Conservation (phyloP, 2,329 filamentous ascomycete genomes). For the Pestalotiopsis sp. region DNA sequence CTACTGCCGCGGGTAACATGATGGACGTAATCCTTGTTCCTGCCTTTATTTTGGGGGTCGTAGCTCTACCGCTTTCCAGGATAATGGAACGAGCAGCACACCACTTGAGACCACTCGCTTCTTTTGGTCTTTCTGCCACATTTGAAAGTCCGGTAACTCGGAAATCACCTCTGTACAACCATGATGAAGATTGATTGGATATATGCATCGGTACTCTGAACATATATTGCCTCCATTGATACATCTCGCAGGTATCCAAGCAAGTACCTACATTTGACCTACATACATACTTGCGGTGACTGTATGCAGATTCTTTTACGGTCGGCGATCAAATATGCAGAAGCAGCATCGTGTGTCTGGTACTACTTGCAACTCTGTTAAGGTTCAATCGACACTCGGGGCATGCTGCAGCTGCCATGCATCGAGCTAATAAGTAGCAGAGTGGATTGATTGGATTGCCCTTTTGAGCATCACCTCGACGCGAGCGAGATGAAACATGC, state of each 20-base stretch:
- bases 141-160: neutral
- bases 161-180: neutral
- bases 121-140: neutral
- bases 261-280: neutral
- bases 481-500: neutral
- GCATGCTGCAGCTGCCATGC: neutral
- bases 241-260: neutral
- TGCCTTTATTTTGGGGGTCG: neutral
- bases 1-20: neutral
- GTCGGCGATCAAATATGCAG: neutral
- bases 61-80: neutral
- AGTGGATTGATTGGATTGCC: neutral
- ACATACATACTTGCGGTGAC: neutral
- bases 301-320: neutral
- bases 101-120: neutral
- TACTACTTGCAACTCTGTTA: neutral
- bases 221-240: neutral
- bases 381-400: neutral
- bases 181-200: neutral
- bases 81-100: neutral
- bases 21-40: neutral
- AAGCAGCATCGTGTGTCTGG: neutral
- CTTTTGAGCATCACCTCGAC: neutral
- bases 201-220: neutral
- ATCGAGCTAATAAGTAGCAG: neutral